Evolutionary conservation across 257 asterid genomes (phyloP).

Genomic region (Solanum habrochaites): DNA sequence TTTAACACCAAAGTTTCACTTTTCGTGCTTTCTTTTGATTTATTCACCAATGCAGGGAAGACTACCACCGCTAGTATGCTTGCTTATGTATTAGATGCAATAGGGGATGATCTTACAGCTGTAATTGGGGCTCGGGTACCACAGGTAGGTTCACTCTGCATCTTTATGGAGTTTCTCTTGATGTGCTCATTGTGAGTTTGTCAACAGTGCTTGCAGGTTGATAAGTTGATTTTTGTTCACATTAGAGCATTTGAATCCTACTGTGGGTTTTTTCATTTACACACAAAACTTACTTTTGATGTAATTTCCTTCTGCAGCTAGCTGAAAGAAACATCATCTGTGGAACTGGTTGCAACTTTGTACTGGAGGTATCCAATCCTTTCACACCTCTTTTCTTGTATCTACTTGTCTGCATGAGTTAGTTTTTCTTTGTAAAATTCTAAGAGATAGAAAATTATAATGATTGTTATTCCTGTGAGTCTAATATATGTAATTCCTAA

Average conservation of each 20-base stretch:
- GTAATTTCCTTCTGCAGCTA: constrained; percentile 13
- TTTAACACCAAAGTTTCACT: neutral
- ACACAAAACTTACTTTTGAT: neutral
- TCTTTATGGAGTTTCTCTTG: neutral
- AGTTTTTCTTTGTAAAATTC: neutral
- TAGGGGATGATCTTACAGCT: constrained; percentile 34
- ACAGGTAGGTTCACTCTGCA: constrained; percentile 11
- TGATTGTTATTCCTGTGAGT: neutral
- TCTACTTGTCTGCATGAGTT: neutral
- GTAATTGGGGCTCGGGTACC: constrained; percentile 32
- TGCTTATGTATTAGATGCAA: constrained; percentile 20
- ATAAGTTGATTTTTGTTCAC: neutral
- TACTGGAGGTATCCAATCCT: constrained; percentile 21
- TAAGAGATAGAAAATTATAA: neutral
- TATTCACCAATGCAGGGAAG: constrained; percentile 14
- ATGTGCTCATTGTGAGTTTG: neutral
- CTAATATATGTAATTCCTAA: neutral
- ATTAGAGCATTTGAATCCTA: neutral
- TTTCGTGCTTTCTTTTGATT: neutral
- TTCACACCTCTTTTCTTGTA: neutral
- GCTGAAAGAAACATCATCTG: constrained; percentile 16
- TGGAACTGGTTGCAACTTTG: constrained; percentile 23
- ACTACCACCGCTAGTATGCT: constrained; percentile 31
- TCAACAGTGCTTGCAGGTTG: neutral
- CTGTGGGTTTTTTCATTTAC: neutral